Conservation (phyloP, 2,329 filamentous ascomycete genomes). For the Sphaerulina musiva region DNA sequence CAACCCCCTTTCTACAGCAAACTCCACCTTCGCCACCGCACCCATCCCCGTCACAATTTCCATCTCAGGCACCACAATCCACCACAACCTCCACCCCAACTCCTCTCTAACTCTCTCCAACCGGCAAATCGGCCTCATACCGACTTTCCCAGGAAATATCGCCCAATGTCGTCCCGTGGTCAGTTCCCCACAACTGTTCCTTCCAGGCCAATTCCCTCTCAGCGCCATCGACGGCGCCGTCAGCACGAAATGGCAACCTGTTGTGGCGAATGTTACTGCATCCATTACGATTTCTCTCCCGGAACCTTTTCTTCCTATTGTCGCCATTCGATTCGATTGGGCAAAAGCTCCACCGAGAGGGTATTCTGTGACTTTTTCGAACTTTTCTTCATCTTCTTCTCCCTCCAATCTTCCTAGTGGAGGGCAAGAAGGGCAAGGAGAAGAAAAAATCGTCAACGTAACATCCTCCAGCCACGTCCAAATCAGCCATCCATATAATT, state of each 20-base stretch:
- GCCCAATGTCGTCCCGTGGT: conserved; percentile 53
- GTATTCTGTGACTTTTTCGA: conserved; percentile 52
- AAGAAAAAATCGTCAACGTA: conserved; percentile 11
- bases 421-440: neutral
- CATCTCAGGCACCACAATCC: conserved; percentile 36
- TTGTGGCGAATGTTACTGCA: conserved; percentile 43
- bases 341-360: conserved; percentile 49
- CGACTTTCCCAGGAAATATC: conserved; percentile 55
- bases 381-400: conserved; percentile 37
- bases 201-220: conserved; percentile 63
- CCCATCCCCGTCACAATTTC: conserved; percentile 54
- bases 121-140: conserved; percentile 49
- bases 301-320: conserved; percentile 37
- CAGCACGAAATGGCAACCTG: conserved; percentile 62
- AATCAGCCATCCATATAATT: conserved; percentile 40
- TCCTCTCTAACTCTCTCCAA: conserved; percentile 52
- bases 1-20: conserved; percentile 47
- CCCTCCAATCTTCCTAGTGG: conserved; percentile 22
- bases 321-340: conserved; percentile 55
- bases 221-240: conserved; percentile 60
- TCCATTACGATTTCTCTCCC: conserved; percentile 52
- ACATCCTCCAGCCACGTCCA: conserved; percentile 28
- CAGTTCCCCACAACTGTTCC: conserved; percentile 41
- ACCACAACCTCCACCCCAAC: conserved; percentile 32
- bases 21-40: conserved; percentile 47